phyloP scores from a whole-genome alignment of 2,329 filamentous ascomycete genomes.

The Botrytis tulipae region DNA sequence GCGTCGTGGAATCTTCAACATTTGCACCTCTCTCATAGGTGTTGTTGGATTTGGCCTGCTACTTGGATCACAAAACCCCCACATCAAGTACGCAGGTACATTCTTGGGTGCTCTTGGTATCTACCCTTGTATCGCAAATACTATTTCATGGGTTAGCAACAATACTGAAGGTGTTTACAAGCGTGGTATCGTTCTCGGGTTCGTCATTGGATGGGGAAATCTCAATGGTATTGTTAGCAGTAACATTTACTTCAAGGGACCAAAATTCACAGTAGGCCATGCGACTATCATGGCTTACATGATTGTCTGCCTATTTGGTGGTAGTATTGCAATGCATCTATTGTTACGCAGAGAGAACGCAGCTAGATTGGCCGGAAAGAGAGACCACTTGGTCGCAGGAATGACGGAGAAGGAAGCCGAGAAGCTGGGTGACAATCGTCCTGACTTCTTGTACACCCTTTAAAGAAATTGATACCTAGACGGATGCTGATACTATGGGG shows the following conservation, averaged over 20 bases:
- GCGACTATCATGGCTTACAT: constrained; percentile 73
- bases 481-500: background rate
- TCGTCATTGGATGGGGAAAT: constrained; percentile 91
- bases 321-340: constrained; percentile 64
- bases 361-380: constrained; percentile 58
- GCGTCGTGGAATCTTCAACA: constrained; percentile 77
- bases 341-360: constrained; percentile 65
- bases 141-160: constrained; percentile 82
- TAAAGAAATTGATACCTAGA: constrained; percentile 35
- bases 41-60: constrained; percentile 82
- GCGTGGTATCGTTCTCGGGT: constrained; percentile 77
- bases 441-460: constrained; percentile 68
- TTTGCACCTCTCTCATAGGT: constrained; percentile 65
- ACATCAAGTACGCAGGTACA: constrained; percentile 74
- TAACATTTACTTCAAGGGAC: constrained; percentile 67
- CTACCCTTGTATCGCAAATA: constrained; percentile 82
- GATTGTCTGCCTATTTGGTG: constrained; percentile 63
- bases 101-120: constrained; percentile 85
- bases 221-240: constrained; percentile 60
- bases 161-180: constrained; percentile 90
- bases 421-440: constrained; percentile 65
- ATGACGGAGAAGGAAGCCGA: constrained; percentile 61
- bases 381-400: constrained; percentile 63
- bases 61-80: constrained; percentile 58
- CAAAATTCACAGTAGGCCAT: constrained; percentile 66